Base-by-base conservation (phyloP, 139 green algal species). In the Ulvella scutata region DNA sequence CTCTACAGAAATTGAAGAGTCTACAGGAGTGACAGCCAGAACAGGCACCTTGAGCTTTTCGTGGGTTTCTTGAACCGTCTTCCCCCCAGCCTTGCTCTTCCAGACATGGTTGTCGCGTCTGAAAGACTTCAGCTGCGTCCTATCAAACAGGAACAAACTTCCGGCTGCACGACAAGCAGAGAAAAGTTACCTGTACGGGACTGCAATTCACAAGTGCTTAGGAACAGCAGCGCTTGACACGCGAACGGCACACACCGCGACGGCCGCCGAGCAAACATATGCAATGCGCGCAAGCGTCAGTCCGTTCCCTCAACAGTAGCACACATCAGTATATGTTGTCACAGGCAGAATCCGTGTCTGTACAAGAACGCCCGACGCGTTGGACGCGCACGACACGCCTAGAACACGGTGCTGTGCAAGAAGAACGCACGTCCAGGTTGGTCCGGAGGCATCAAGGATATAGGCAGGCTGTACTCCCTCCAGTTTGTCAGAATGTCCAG, bases 71-170 rank as follows among this genome's bases (percentile, higher is more conserved):
- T 62, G 38, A 6, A 88, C 80, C 4, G 85, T 85, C 40, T 82
- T 88, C 23, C 85, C 85, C 43, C 88, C 85, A 26, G 84, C 83
- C 78, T 90, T 90, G 73, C 86, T 90, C 10, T 76, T 77, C 85
- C 85, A 90, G 13, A 80, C 72, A 79, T 90, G 83, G 4, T 82
- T 82, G 72, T 90, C 85, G 33, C 77, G 80, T 3, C 85, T 80
- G 73, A 88, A 90, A 75, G 78, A 85, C 20, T 80, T 78, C n/a
- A 76, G 43, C 17, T 39, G 38, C 23, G 81, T 84, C 7, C 83
- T 75, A 72, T 90, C 78, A 43, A 86, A 87, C 38, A 90, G 51
- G 60, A 75, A 88, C 1, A 90, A 26, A n/a, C 72, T 78, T 28
- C 83, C 83, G n/a, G 78, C 78, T 83, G 83, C 61, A 77, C 20